A percentile compares a stretch with the other conserved stretches of the same genome.
Evolutionary conservation across 108 stramenopile genomes (phyloP).

Genomic region (Cyclostephanos invisitatus): DNA sequence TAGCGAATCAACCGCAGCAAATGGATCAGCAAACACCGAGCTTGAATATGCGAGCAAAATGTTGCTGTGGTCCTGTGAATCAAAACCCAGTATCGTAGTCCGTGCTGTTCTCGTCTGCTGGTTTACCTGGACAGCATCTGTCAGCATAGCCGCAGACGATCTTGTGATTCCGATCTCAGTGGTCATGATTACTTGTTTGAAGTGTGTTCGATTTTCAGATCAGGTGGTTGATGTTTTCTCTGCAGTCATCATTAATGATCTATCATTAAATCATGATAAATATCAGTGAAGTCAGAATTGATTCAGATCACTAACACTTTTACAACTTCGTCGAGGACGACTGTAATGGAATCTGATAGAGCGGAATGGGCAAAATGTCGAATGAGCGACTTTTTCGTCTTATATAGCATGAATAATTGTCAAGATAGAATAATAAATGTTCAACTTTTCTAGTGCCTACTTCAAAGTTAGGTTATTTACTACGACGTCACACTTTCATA

Average conservation of each 20-base stretch:
- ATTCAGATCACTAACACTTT: no score
- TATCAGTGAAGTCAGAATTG: conserved; percentile 19
- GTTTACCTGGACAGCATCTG: conserved; percentile 38
- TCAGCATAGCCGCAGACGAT: conserved; percentile 24
- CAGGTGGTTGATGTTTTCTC: conserved; percentile 27
- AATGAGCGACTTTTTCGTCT: no score
- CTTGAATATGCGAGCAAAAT: conserved; percentile 4
- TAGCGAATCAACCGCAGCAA: not conserved
- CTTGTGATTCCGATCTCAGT: conserved; percentile 18
- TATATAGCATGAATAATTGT: no score
- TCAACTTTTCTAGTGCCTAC: no score
- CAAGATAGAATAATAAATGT: no score
- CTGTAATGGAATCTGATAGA: no score
- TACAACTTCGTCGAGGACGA: not conserved
- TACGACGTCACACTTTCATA: conserved; percentile 23
- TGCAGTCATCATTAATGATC: conserved; percentile 25
- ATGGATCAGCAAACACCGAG: not conserved
- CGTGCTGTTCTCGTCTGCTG: conserved; percentile 9
- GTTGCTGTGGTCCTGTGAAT: not conserved
- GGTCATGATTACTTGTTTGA: conserved; percentile 15
- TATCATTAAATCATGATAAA: conserved; percentile 30
- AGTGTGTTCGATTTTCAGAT: conserved; percentile 15
- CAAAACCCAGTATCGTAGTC: not conserved
- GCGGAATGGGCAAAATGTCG: no score
- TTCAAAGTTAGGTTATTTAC: conserved; percentile 10